Base-by-base conservation (phyloP, 345 rosid species). In the Schrenkiella parvula region DNA sequence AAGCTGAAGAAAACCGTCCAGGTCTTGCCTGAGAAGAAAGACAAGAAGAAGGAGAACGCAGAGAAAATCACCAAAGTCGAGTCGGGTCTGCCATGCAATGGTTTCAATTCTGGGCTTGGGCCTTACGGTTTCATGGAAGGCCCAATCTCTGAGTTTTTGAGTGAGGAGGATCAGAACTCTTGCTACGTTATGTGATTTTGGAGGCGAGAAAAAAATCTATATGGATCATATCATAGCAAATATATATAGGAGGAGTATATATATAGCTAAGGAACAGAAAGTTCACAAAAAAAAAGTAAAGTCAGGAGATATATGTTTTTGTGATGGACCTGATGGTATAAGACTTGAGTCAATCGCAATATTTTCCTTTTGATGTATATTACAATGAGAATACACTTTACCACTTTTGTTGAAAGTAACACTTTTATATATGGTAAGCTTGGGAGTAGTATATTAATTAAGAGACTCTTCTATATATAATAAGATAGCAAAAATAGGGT, bases 11-110 rank as follows among this genome's bases (percentile, higher is more conserved):
- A 82, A 66, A 22, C 70, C 0, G 89, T 87, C 5, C 81, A 84
- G 56, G 78, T 84, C 18, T 81, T 91, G 74, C 91, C 87, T 5
- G 87, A 88, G 13, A 88, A 89, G 60, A 84, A 87, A 69, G 80
- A 87, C 25, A 82, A 83, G 37, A 80, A 69, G 0, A 72, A 68
- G 21, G 65, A 81, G 54, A 68, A 66, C 6, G 47, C 35, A 6
- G 80, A 69, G 29, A 72, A 51, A 0, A 83, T 32, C 5, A 52
- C 34, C 23, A 68, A 60, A 68, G 22, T 43, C 17, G 73, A 56
- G 32, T 60, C 69, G 41, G 15, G 58, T 55, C 58, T 17, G 55
- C 57, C 74, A 7, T 44, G 57, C 1, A 42, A 59, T 43, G 62
- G 47, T 22, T 29, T 34, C 15, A 13, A 3, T 2, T 9, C 1